A percentile compares a stretch with the other conserved stretches of the same genome.
phyloP scores from a whole-genome alignment of 768 basidiomycete species.

The Russula lepida region DNA sequence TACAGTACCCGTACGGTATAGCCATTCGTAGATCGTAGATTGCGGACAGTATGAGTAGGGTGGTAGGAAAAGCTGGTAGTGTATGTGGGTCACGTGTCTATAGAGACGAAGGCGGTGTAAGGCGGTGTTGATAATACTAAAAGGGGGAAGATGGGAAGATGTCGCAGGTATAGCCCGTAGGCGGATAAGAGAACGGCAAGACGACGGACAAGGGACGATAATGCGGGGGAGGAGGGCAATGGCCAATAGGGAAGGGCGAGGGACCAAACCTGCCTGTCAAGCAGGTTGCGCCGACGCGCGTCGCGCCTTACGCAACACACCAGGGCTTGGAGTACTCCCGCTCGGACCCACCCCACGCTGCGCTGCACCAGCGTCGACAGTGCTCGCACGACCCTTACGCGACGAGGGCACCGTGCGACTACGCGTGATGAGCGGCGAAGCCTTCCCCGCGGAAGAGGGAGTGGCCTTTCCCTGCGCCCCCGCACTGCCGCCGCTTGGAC shows the following conservation, averaged over 20 bases:
- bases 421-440: slow-evolving; percentile 37
- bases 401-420: slow-evolving; percentile 60
- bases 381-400: slow-evolving; percentile 13
- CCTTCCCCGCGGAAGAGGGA: slow-evolving; percentile 22
- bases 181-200: background rate
- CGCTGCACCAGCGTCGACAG: background rate
- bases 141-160: background rate
- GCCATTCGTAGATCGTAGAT: background rate
- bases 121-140: background rate
- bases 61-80: background rate
- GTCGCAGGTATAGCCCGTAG: background rate
- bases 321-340: background rate
- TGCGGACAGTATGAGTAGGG: background rate
- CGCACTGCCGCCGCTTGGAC: slow-evolving; percentile 32
- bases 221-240: background rate
- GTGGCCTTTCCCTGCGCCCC: background rate
- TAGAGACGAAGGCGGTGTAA: background rate
- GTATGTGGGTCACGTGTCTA: background rate
- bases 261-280: background rate
- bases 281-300: slow-evolving; percentile 14
- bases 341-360: background rate
- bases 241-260: background rate
- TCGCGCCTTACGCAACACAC: slow-evolving; percentile 15
- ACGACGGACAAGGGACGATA: background rate
- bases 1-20: slow-evolving; percentile 1